Conservation (phyloP, 1,139 yeast genomes). For the Lodderomyces orthopsilosis region DNA sequence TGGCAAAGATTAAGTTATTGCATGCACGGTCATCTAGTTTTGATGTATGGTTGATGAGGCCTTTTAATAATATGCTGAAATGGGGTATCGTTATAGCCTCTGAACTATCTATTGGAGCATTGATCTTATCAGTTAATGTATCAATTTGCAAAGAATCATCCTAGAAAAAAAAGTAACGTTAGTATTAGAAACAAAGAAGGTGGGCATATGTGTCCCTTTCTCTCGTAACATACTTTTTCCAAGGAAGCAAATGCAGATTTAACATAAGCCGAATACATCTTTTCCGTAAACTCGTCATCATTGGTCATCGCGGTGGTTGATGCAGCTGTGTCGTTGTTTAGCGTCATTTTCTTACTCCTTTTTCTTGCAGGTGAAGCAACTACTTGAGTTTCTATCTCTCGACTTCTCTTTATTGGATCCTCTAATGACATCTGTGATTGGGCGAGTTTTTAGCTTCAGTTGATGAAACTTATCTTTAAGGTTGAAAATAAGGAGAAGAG, state of each 20-base stretch:
- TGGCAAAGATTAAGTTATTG: constrained; percentile 31
- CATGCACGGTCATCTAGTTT: constrained; percentile 38
- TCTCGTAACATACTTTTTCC: constrained; percentile 48
- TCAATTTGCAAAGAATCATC: constrained; percentile 38
- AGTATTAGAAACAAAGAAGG: constrained; percentile 15
- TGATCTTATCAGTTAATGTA: constrained; percentile 36
- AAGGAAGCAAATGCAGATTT: constrained; percentile 68
- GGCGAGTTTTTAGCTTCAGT: not conserved
- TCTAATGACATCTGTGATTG: constrained; percentile 29
- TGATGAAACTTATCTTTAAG: not conserved
- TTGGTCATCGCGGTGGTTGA: not conserved
- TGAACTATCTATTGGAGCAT: constrained; percentile 28
- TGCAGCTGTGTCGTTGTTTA: not conserved
- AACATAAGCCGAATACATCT: constrained; percentile 63
- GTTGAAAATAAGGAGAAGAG: not conserved
- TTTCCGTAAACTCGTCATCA: constrained; percentile 38
- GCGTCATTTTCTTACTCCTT: constrained; percentile 1
- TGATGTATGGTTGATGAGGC: constrained; percentile 35
- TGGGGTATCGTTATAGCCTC: constrained; percentile 38
- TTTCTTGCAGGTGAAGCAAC: constrained; percentile 1
- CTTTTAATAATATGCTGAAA: constrained; percentile 34
- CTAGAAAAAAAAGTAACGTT: constrained; percentile 20
- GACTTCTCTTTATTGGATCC: constrained; percentile 28
- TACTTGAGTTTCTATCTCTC: constrained; percentile 12
- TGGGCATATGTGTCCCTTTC: not conserved